These are phyloP conservation scores for Secale cereale DNA, from an alignment of 176 grass and related monocot genomes.

Conservation along the genomic window DNA sequence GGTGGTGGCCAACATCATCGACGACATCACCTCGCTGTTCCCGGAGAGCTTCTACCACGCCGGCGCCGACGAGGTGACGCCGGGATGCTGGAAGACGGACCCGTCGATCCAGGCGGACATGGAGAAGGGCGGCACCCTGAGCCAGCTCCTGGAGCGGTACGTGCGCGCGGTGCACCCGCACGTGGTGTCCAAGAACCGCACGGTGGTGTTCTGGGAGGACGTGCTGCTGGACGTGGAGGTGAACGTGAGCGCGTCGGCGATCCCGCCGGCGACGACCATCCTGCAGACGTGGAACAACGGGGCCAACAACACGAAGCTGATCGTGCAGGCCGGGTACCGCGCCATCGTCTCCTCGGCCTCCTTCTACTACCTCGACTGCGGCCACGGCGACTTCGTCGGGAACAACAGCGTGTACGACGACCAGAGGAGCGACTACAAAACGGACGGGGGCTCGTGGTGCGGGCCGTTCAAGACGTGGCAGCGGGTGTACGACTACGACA, in stretches of 20 bases:
- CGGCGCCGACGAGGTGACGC: conserved; percentile 74
- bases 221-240: conserved; percentile 57
- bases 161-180: conserved; percentile 48
- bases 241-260: conserved; percentile 43
- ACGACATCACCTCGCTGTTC: conserved; percentile 68
- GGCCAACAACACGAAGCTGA: conserved; percentile 76
- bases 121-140: conserved; percentile 44
- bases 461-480: conserved; percentile 91
- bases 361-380: conserved; percentile 98
- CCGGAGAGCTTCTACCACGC: conserved; percentile 72
- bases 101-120: conserved; percentile 39
- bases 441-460: conserved; percentile 76
- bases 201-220: conserved; percentile 90
- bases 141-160: conserved; percentile 72
- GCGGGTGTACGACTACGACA: conserved; percentile 91
- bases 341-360: conserved; percentile 80
- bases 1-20: conserved; percentile 62
- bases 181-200: conserved; percentile 60
- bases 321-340: conserved; percentile 72
- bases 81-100: conserved; percentile 72
- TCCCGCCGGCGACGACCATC: conserved; percentile 75
- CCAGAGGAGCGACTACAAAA: conserved; percentile 43
- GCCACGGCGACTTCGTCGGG: conserved; percentile 65
- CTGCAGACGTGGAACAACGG: conserved; percentile 97
- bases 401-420: conserved; percentile 74